These are phyloP conservation scores for Nakazawaea ernobii DNA, from an alignment of 805 yeast genomes.

Conservation along the genomic window DNA sequence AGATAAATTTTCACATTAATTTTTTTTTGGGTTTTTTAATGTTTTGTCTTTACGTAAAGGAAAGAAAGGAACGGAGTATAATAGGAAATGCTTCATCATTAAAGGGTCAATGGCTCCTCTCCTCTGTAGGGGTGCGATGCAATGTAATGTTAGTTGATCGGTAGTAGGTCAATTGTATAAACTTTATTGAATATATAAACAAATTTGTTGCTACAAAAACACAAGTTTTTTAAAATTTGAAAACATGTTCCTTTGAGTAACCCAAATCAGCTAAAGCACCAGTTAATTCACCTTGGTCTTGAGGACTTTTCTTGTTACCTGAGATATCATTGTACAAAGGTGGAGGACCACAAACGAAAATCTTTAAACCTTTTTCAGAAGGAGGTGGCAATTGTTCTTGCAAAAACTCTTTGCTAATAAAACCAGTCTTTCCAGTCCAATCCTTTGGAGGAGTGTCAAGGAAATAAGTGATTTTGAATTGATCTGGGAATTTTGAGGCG, in stretches of 20 bases:
- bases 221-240: constrained; percentile 58
- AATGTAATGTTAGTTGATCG: too few species aligned
- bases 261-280: constrained; percentile 90
- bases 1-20: too few species aligned
- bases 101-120: too few species aligned
- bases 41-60: too few species aligned
- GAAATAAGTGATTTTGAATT: constrained; percentile 73
- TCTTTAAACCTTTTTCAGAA: constrained; percentile 47
- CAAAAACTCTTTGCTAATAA: constrained; percentile 71
- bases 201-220: too few species aligned
- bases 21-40: too few species aligned
- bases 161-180: neutral
- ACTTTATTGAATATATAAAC: too few species aligned
- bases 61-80: too few species aligned
- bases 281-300: constrained; percentile 91
- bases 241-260: constrained; percentile 79
- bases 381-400: constrained; percentile 58
- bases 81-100: too few species aligned
- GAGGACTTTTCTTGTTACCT: constrained; percentile 83
- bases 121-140: neutral
- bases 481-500: constrained; percentile 66
- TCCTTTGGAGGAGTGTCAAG: constrained; percentile 56
- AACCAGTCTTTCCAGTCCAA: constrained; percentile 64
- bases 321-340: constrained; percentile 87
- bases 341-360: constrained; percentile 96